Conservation (phyloP, 225 moss, liverwort and hornwort species). For the Antitrichia curtipendula region DNA sequence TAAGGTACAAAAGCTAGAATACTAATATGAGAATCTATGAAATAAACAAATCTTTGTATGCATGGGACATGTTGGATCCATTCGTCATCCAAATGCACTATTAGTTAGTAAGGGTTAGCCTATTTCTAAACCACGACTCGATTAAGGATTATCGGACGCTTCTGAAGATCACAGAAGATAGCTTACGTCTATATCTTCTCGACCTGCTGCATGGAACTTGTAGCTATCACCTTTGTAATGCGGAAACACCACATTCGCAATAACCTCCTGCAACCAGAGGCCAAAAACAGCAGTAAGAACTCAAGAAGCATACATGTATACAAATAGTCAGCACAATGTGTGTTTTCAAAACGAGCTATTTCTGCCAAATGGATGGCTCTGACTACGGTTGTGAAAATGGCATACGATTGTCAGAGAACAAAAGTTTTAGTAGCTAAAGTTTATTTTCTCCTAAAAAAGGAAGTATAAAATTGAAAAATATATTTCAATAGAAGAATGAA, state of each 20-base stretch:
- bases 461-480: neutral
- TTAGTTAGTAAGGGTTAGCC: neutral
- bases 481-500: neutral
- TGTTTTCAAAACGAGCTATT: neutral
- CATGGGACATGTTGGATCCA: neutral
- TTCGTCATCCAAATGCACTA: neutral
- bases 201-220: slow-evolving; percentile 95
- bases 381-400: neutral
- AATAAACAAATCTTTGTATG: neutral
- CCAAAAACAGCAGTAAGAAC: neutral
- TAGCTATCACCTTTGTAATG: slow-evolving; percentile 74
- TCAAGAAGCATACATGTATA: neutral
- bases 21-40: neutral
- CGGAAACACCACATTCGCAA: slow-evolving; percentile 83
- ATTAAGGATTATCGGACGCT: neutral
- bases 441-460: neutral
- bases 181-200: slow-evolving; percentile 97
- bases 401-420: neutral
- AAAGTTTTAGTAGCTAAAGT: neutral
- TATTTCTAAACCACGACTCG: neutral
- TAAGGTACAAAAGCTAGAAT: neutral
- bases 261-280: slow-evolving; percentile 58
- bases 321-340: neutral
- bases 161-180: neutral
- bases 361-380: neutral